Percentiles rank a stretch among this genome's conserved stretches.
phyloP scores from a whole-genome alignment of 208 protist genomes.

The Crithidia mellificae region DNA sequence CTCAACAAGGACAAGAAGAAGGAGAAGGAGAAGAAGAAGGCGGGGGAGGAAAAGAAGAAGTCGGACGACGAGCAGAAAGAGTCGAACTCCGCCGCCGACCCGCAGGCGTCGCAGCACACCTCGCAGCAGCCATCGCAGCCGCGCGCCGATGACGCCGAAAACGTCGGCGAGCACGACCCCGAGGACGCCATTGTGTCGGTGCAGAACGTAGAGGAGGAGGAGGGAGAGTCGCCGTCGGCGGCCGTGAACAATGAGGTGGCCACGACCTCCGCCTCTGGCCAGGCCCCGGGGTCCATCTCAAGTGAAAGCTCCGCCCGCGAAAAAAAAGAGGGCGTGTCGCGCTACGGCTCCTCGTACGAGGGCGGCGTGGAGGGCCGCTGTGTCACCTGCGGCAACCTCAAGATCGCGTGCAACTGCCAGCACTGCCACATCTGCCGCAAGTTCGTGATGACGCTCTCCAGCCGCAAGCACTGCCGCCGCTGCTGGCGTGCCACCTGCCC shows the following conservation, averaged over 20 bases:
- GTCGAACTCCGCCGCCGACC: neutral
- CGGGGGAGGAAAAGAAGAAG: neutral
- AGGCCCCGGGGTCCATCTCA: neutral
- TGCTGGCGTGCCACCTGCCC: constrained; percentile 47
- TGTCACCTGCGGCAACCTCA: constrained; percentile 26
- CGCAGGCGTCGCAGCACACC: neutral
- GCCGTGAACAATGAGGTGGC: neutral
- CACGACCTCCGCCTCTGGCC: neutral
- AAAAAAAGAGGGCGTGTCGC: constrained; percentile 5
- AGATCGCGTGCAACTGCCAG: constrained; percentile 43
- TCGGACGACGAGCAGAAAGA: neutral
- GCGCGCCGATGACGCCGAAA: neutral
- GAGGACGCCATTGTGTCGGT: neutral
- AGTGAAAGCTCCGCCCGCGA: constrained; percentile 12
- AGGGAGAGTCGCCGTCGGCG: neutral
- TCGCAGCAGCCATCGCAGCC: constrained; percentile 1
- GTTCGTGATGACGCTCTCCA: constrained; percentile 36
- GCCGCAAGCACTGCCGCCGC: constrained; percentile 43
- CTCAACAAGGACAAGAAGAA: constrained; percentile 12
- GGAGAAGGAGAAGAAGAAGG: constrained; percentile 9
- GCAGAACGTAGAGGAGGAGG: neutral
- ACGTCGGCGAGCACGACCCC: neutral
- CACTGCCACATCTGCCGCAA: constrained; percentile 32
- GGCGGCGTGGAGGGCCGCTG: constrained; percentile 31
- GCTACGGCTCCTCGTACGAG: constrained; percentile 35